A percentile compares a stretch with the other conserved stretches of the same genome.
Evolutionary conservation across 805 yeast species (phyloP).

Genomic region (Lipomyces starkeyi): DNA sequence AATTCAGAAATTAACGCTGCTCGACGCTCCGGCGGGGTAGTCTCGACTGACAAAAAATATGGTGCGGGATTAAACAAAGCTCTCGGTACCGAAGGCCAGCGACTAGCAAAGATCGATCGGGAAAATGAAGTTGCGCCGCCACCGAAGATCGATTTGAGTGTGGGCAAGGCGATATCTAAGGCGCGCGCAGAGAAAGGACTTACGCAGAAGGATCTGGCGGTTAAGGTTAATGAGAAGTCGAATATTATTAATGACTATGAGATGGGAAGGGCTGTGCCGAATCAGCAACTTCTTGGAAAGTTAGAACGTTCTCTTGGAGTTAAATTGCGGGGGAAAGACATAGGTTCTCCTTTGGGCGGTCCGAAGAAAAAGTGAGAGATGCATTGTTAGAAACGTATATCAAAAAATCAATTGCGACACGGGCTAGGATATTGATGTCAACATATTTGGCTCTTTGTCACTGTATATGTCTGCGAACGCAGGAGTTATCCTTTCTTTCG

Average conservation of each 20-base stretch:
- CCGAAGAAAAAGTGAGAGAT: slow-evolving; percentile 49
- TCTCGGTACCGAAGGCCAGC: slow-evolving; percentile 88
- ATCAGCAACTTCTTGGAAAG: slow-evolving; percentile 91
- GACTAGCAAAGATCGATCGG: slow-evolving; percentile 90
- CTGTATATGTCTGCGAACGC: neutral
- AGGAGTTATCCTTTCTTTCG: neutral
- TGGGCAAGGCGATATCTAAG: slow-evolving; percentile 84
- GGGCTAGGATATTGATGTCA: neutral
- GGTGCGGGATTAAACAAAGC: slow-evolving; percentile 64
- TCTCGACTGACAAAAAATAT: slow-evolving; percentile 93
- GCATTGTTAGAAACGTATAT: neutral
- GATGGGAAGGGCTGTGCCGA: slow-evolving; percentile 94
- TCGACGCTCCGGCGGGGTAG: slow-evolving; percentile 86
- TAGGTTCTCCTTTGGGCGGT: slow-evolving; percentile 80
- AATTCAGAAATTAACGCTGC: slow-evolving; percentile 86
- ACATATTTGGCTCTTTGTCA: neutral
- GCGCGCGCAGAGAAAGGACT: slow-evolving; percentile 87
- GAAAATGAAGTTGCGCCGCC: slow-evolving; percentile 93
- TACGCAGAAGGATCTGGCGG: slow-evolving; percentile 96
- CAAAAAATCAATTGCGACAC: neutral
- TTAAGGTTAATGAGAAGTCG: slow-evolving; percentile 94
- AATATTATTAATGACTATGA: slow-evolving; percentile 94
- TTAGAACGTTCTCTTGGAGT: slow-evolving; percentile 93
- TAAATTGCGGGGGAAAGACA: slow-evolving; percentile 92
- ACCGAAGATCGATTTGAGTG: slow-evolving; percentile 79